Conservation (phyloP, 2,329 filamentous ascomycete genomes). For the Podosphaera leucotricha region DNA sequence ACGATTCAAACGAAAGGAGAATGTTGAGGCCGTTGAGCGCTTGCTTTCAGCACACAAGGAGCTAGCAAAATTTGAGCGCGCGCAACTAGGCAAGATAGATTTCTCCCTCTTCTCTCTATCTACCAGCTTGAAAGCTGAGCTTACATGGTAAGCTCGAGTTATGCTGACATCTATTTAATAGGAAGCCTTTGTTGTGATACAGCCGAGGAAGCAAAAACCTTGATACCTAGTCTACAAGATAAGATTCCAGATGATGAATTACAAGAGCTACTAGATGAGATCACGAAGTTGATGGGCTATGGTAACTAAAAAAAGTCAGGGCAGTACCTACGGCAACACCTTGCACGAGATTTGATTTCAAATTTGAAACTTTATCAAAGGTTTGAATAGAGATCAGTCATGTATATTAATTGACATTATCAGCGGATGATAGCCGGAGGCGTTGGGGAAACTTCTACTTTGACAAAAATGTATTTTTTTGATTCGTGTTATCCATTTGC, state of each 20-base stretch:
- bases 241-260: conserved; percentile 83
- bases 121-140: too few relatives aligned
- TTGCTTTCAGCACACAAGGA: conserved; percentile 57
- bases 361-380: too few relatives aligned
- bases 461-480: too few relatives aligned
- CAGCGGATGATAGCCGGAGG: too few relatives aligned
- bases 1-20: conserved; percentile 86
- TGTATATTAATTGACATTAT: too few relatives aligned
- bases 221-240: conserved; percentile 70
- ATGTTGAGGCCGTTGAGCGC: conserved; percentile 81
- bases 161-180: conserved; percentile 17
- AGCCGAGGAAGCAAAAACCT: conserved; percentile 84
- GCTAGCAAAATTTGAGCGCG: conserved; percentile 78
- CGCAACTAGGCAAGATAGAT: conserved; percentile 45
- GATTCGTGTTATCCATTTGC: too few relatives aligned
- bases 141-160: background rate
- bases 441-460: too few relatives aligned
- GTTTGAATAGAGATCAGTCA: too few relatives aligned
- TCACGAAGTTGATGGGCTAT: conserved; percentile 44
- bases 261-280: conserved; percentile 70
- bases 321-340: too few relatives aligned
- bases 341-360: too few relatives aligned
- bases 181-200: conserved; percentile 81
- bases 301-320: conserved; percentile 3
- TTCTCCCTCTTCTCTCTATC: conserved; percentile 15